A percentile compares a stretch with the other conserved stretches of the same genome.
phyloP scores from a whole-genome alignment of 1,284 basidiomycete species.

The Melampsora larici-populina region DNA sequence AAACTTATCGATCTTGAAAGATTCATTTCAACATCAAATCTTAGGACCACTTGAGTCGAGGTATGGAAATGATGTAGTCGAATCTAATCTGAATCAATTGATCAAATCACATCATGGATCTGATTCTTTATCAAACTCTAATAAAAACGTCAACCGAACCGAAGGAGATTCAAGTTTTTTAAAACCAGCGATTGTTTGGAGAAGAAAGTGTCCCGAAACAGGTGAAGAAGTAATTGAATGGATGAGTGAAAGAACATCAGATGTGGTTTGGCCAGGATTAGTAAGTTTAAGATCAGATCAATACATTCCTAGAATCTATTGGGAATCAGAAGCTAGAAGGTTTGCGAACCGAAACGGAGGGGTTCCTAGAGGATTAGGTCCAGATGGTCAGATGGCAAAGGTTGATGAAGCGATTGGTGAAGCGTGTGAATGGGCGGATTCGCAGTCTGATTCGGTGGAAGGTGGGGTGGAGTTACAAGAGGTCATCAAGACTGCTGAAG shows the following conservation, averaged over 20 bases:
- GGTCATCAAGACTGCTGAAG: constrained; percentile 8
- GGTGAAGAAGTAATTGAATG: constrained; percentile 17
- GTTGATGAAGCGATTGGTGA: background rate
- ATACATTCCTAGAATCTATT: constrained; percentile 7
- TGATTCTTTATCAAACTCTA: too few relatives aligned
- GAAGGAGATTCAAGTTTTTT: constrained; percentile 11
- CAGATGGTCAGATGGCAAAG: constrained; percentile 15
- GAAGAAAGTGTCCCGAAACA: background rate
- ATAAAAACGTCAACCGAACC: too few relatives aligned
- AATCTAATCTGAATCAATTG: background rate
- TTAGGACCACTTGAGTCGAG: background rate
- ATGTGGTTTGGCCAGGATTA: constrained; percentile 33
- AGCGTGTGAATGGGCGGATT: background rate
- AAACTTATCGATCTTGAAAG: constrained; percentile 10
- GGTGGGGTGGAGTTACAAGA: background rate
- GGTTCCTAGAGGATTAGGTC: constrained; percentile 13
- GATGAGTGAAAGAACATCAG: constrained; percentile 40
- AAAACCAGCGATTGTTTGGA: constrained; percentile 26
- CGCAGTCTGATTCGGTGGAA: too few relatives aligned
- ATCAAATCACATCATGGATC: background rate
- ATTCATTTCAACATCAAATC: constrained; percentile 18
- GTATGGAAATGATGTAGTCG: constrained; percentile 15
- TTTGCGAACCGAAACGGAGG: constrained; percentile 14
- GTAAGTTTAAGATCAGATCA: constrained; percentile 12
- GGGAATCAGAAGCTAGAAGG: constrained; percentile 22